Evolutionary conservation across 352 stramenopile genomes (phyloP).

Genomic region (Globisporangium rhizosaccharum): DNA sequence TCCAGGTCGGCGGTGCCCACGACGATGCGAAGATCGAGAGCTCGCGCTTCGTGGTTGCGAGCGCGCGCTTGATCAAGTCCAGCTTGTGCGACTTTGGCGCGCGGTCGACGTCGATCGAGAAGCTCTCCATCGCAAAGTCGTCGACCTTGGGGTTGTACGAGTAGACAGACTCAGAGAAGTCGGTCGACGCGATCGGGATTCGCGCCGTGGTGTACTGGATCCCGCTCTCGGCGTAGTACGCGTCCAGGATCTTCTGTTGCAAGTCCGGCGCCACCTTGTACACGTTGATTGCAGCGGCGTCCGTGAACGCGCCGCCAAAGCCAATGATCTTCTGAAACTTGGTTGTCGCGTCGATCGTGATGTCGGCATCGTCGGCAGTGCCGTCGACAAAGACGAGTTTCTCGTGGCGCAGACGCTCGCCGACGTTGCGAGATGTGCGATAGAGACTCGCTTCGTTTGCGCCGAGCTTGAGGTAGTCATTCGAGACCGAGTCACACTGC

Average conservation of each 20-base stretch:
- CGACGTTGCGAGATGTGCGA: conserved; percentile 32
- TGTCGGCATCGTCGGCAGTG: conserved; percentile 25
- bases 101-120: conserved; percentile 73
- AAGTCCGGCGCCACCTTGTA: conserved; percentile 46
- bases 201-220: conserved; percentile 75
- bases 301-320: conserved; percentile 88
- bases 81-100: conserved; percentile 60
- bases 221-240: conserved; percentile 67
- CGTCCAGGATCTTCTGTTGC: conserved; percentile 62
- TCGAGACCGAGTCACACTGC: conserved; percentile 48
- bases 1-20: conserved; percentile 84
- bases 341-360: conserved; percentile 40
- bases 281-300: conserved; percentile 76
- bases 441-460: conserved; percentile 39
- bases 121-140: conserved; percentile 64
- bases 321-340: conserved; percentile 78
- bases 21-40: conserved; percentile 79
- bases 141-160: conserved; percentile 68
- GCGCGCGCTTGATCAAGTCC: conserved; percentile 53
- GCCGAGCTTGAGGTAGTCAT: conserved; percentile 35
- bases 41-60: conserved; percentile 27
- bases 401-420: conserved; percentile 43
- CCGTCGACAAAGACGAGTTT: conserved; percentile 22
- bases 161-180: conserved; percentile 85
- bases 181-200: conserved; percentile 76